Base-by-base conservation (phyloP, 352 stramenopile species). In the Phytophthora tubulina region DNA sequence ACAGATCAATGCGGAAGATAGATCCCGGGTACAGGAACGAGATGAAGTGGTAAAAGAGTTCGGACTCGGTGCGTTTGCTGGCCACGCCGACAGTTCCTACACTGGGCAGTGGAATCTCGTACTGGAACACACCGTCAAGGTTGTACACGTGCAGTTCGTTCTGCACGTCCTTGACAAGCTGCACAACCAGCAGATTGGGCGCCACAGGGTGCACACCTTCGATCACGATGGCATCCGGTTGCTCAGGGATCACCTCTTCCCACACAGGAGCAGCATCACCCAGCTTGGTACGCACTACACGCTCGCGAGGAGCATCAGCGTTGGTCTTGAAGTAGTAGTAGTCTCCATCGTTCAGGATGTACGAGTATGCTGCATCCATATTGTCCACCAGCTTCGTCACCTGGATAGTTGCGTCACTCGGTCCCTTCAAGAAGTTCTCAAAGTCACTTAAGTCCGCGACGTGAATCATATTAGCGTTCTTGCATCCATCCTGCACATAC, bases 21-120 rank as follows among this genome's bases (percentile, higher is more conserved):
- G 85, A 90, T 5, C 87, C 87, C 7, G 87, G 87, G 71, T 91
- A 93, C 30, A 95, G 69, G 73, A 96, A 96, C 63, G 89, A 96
- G 36, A 92, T 88, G 53, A 96, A 97, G 67, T 96, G 85, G 75
- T 92, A 94, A 76, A 97, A 96, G n/a, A 97, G 78, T 64, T 96
- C 87, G 6, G 84, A 88, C 67, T 91, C 84, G 15, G 78, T 84
- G 64, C 82, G 82, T 67, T 92, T 91, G 73, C 82, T 93, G 33
- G 85, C 78, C 13, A 93, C 78, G 4, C 80, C 75, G 7, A 92
- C 87, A 33, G 85, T 93, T 6, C 87, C 87, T 30, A 95, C 75
- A 58, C 76, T 91, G 3, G 87, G 87, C 45, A 95, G 50, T 4
- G 76, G 65, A 31, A 95, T 89, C 64, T 95, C 82, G 54, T 88